Percentiles rank a stretch among this genome's conserved stretches.
phyloP scores from a whole-genome alignment of 129 eudicot species.

The Chrysanthemum seticuspe region DNA sequence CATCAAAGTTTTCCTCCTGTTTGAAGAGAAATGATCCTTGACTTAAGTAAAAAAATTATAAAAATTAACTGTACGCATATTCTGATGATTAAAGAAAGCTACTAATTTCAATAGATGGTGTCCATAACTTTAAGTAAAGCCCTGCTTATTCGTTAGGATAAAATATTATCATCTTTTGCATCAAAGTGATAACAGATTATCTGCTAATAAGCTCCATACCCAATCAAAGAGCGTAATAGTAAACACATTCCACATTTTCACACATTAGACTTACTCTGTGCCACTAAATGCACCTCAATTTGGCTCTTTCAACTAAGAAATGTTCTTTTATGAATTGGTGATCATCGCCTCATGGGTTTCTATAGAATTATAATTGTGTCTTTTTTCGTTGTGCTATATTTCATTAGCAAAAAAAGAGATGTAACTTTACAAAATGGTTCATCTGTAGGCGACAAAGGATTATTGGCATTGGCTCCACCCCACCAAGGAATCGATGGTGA shows the following conservation, averaged over 20 bases:
- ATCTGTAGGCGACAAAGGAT: conserved; percentile 61
- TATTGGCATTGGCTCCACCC: conserved; percentile 69
- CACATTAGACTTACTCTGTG: too few relatives aligned
- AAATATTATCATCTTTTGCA: background rate
- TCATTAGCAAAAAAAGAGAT: background rate
- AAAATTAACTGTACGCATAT: background rate
- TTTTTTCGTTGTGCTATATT: background rate
- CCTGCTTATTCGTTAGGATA: background rate
- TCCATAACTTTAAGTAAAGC: background rate
- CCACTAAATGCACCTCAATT: background rate
- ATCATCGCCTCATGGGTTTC: too few relatives aligned
- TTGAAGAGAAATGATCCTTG: background rate
- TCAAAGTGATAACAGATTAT: background rate
- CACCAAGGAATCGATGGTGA: conserved; percentile 85
- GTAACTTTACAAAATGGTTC: conserved; percentile 1
- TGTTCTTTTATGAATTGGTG: background rate
- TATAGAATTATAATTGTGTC: background rate
- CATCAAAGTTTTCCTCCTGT: background rate
- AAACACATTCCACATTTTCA: background rate
- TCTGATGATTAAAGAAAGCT: background rate
- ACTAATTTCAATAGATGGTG: background rate
- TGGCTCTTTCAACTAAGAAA: background rate
- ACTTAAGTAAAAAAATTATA: background rate
- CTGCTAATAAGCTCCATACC: background rate
- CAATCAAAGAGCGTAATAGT: background rate